Percentiles rank a stretch among this genome's conserved stretches.
Evolutionary conservation across 2,329 filamentous ascomycete species (phyloP).

Genomic region (Thermothelomyces thermophilus): DNA sequence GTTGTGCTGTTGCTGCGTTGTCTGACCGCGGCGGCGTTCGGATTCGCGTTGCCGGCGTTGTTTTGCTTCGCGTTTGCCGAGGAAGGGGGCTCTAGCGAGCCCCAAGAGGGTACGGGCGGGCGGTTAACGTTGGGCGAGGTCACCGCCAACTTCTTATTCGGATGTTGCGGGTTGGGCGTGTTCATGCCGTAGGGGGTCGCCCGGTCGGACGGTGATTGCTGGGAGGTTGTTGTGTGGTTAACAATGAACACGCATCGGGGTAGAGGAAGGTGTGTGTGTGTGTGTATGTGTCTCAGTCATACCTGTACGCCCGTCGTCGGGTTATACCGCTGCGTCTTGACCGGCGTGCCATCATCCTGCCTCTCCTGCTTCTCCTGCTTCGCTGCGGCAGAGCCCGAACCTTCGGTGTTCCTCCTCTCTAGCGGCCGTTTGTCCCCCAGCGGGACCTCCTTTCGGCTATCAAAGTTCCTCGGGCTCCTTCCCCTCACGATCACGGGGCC

Average conservation of each 20-base stretch:
- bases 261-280: background rate
- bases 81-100: background rate
- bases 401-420: conserved; percentile 38
- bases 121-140: conserved; percentile 42
- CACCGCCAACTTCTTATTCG: conserved; percentile 46
- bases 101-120: conserved; percentile 27
- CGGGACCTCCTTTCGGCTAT: conserved; percentile 79
- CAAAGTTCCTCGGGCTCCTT: conserved; percentile 88
- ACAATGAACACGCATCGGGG: background rate
- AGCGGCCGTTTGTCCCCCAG: conserved; percentile 45
- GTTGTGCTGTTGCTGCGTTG: conserved; percentile 8
- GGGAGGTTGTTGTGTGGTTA: background rate
- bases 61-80: conserved; percentile 11
- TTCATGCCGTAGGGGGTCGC: conserved; percentile 34
- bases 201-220: conserved; percentile 41
- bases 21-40: conserved; percentile 1
- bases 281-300: conserved; percentile 1
- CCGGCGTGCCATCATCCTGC: conserved; percentile 17
- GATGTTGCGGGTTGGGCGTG: conserved; percentile 36
- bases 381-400: background rate
- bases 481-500: conserved; percentile 94
- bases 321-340: conserved; percentile 29
- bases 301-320: conserved; percentile 32
- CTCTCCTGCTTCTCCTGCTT: conserved; percentile 19
- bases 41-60: conserved; percentile 18